Evolutionary conservation across 2,329 filamentous ascomycete genomes (phyloP).

Genomic region (Dactylellina drechsleri): DNA sequence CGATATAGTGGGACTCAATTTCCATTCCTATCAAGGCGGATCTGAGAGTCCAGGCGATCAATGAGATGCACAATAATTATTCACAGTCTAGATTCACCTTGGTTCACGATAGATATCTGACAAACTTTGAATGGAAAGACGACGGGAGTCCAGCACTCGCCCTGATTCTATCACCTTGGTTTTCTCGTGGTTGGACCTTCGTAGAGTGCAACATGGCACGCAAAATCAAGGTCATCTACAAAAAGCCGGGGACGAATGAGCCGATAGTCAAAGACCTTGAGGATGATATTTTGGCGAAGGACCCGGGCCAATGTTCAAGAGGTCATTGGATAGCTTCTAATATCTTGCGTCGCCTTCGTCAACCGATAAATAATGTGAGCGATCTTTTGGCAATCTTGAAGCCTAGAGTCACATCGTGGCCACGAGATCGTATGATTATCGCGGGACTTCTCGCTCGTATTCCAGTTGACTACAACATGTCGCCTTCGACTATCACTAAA

Average conservation of each 20-base stretch:
- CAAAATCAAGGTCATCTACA: constrained; percentile 54
- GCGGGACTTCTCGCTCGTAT: constrained; percentile 56
- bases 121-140: constrained; percentile 55
- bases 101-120: constrained; percentile 55
- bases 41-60: constrained; percentile 52
- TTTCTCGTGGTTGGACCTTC: constrained; percentile 58
- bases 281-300: constrained; percentile 45
- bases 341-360: constrained; percentile 35
- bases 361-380: constrained; percentile 40
- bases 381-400: constrained; percentile 56
- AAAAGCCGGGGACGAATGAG: constrained; percentile 4
- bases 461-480: constrained; percentile 21
- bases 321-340: constrained; percentile 45
- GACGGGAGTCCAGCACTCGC: constrained; percentile 56
- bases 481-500: constrained; percentile 18
- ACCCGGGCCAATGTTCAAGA: constrained; percentile 22
- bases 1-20: constrained; percentile 60
- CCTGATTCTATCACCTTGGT: constrained; percentile 58
- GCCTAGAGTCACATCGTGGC: constrained; percentile 57
- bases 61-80: constrained; percentile 59
- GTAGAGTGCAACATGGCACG: constrained; percentile 56
- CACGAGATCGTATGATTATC: constrained; percentile 56
- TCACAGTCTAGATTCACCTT: constrained; percentile 55
- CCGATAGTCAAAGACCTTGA: constrained; percentile 51
- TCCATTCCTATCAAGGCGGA: constrained; percentile 56